Percentiles rank a stretch among this genome's conserved stretches.
Evolutionary conservation across 129 eudicot species (phyloP).

Genomic region (Flaveria sonorensis): DNA sequence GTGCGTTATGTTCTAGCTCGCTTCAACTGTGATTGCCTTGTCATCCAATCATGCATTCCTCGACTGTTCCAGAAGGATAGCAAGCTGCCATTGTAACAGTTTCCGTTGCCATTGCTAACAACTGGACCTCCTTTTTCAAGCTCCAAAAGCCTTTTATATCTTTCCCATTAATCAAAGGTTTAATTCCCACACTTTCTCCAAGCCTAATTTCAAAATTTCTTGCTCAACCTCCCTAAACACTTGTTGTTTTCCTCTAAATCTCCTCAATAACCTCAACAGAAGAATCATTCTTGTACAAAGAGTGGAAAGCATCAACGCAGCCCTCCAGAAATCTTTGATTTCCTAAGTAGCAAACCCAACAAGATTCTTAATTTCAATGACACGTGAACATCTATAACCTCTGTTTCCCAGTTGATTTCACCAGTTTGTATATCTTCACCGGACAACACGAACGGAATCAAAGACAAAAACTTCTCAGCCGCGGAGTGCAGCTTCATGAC

Average conservation of each 20-base stretch:
- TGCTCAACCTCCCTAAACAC: slow-evolving; percentile 53
- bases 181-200: slow-evolving; percentile 84
- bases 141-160: slow-evolving; percentile 71
- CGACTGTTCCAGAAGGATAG: slow-evolving; percentile 71
- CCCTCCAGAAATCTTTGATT: slow-evolving; percentile 83
- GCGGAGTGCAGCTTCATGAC: slow-evolving; percentile 45
- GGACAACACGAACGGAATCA: slow-evolving; percentile 57
- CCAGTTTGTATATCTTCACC: slow-evolving; percentile 34
- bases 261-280: slow-evolving; percentile 25
- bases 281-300: slow-evolving; percentile 39
- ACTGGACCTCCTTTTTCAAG: slow-evolving; percentile 75
- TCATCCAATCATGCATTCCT: slow-evolving; percentile 86
- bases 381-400: slow-evolving; percentile 54
- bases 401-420: slow-evolving; percentile 55
- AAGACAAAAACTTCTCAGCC: slow-evolving; percentile 52
- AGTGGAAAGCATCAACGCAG: slow-evolving; percentile 57
- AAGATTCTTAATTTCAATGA: slow-evolving; percentile 56
- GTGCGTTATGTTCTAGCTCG: slow-evolving; percentile 41
- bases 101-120: slow-evolving; percentile 73
- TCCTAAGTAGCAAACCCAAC: slow-evolving; percentile 78
- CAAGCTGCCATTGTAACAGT: slow-evolving; percentile 87
- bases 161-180: slow-evolving; percentile 76
- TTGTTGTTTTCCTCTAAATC: slow-evolving; percentile 48
- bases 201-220: slow-evolving; percentile 52
- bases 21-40: slow-evolving; percentile 56